Percentiles rank a stretch among this genome's conserved stretches.
Evolutionary conservation across 2,329 filamentous ascomycete species (phyloP).

Genomic region (Botrytis hyacinthi): DNA sequence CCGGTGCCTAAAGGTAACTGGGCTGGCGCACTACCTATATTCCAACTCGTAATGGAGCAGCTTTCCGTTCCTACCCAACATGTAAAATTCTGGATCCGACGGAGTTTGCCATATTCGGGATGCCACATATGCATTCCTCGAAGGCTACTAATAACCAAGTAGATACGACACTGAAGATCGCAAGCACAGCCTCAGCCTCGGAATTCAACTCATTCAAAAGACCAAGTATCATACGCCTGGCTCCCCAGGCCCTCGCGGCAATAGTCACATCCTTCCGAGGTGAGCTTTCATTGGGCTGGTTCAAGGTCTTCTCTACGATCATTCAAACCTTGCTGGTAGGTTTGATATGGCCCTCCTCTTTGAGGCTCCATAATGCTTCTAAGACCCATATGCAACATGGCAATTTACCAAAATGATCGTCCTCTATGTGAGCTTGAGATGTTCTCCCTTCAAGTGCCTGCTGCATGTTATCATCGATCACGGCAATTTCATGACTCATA

Average conservation of each 20-base stretch:
- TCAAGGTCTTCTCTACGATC: too few relatives aligned
- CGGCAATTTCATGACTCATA: too few relatives aligned
- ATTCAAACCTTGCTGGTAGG: too few relatives aligned
- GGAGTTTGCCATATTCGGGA: neutral
- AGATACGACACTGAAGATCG: neutral
- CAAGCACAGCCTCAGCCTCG: neutral
- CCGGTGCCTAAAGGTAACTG: neutral
- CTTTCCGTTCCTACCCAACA: neutral
- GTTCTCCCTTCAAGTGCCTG: too few relatives aligned
- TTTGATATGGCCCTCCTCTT: too few relatives aligned
- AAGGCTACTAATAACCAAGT: neutral
- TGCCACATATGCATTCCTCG: neutral
- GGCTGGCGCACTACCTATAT: neutral
- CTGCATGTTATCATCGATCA: too few relatives aligned
- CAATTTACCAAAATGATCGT: neutral
- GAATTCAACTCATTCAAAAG: fast-evolving
- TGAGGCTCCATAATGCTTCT: neutral
- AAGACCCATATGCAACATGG: neutral
- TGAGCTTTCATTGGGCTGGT: neutral
- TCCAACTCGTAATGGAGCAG: neutral
- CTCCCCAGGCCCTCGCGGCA: too few relatives aligned
- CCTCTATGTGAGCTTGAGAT: too few relatives aligned
- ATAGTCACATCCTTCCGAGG: too few relatives aligned
- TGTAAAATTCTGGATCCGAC: neutral
- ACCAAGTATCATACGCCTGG: neutral